These are phyloP conservation scores for Pisolithus thermaeus DNA, from an alignment of 1,284 basidiomycete species.

Conservation along the genomic window DNA sequence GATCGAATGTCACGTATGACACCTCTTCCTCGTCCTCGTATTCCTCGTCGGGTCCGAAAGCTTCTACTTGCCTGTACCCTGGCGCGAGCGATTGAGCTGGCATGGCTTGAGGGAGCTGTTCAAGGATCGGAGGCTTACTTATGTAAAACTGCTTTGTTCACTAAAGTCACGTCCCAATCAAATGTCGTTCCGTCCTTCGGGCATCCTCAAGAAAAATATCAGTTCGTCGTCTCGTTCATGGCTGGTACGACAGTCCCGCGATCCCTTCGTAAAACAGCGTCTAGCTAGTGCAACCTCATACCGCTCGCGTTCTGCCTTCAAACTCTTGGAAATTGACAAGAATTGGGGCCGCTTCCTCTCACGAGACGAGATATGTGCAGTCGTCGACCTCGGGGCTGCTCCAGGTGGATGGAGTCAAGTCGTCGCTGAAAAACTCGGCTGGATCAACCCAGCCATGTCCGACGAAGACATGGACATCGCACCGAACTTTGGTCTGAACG, in stretches of 20 bases:
- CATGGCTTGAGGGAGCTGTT: slow-evolving; percentile 14
- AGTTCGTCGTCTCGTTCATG: slow-evolving; percentile 44
- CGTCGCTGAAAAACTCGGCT: slow-evolving; percentile 54
- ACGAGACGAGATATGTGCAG: slow-evolving; percentile 45
- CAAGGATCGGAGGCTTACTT: slow-evolving; percentile 14
- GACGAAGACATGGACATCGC: slow-evolving; percentile 1
- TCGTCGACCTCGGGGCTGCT: slow-evolving; percentile 82
- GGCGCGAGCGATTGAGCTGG: slow-evolving; percentile 30
- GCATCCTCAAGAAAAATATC: slow-evolving; percentile 23
- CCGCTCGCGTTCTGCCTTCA: slow-evolving; percentile 81
- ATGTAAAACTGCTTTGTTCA: slow-evolving; percentile 16
- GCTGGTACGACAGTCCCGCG: slow-evolving; percentile 57
- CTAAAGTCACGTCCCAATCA: slow-evolving; percentile 15
- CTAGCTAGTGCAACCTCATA: slow-evolving; percentile 40
- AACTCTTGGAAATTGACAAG: slow-evolving; percentile 69
- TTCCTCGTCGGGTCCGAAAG: slow-evolving; percentile 53
- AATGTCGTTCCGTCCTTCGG: slow-evolving; percentile 29
- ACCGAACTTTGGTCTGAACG: neutral
- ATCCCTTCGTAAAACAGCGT: slow-evolving; percentile 66
- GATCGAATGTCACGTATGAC: slow-evolving; percentile 64
- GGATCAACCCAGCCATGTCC: slow-evolving; percentile 18
- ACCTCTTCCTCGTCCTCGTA: slow-evolving; percentile 58
- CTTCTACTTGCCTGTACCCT: slow-evolving; percentile 57
- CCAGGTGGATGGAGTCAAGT: slow-evolving; percentile 90
- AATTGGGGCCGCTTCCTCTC: slow-evolving; percentile 48